Conservation (phyloP, 345 rosid species). For the Brassica juncea region DNA sequence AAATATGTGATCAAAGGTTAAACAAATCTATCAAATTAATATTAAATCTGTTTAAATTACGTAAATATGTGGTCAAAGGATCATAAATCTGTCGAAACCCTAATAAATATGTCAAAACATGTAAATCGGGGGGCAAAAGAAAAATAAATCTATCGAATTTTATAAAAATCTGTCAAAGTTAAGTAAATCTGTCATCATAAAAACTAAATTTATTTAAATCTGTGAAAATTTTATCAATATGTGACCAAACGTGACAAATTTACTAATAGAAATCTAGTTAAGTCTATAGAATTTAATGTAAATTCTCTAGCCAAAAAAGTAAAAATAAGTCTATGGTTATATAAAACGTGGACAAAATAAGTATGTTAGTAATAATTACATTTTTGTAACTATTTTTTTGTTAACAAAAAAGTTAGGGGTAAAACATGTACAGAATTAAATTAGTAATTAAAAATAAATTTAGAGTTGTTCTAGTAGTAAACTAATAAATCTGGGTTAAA, state of each 20-base stretch:
- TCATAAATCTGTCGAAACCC: neutral
- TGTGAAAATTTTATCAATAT: too few relatives aligned
- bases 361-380: too few relatives aligned
- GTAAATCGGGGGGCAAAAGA: neutral
- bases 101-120: neutral
- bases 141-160: too few relatives aligned
- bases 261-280: neutral
- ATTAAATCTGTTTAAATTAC: neutral
- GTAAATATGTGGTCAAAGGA: neutral
- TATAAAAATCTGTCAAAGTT: too few relatives aligned
- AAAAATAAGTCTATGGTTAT: too few relatives aligned
- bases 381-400: too few relatives aligned
- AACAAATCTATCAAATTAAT: neutral
- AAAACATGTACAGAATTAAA: too few relatives aligned
- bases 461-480: neutral
- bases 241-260: neutral
- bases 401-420: too few relatives aligned
- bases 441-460: neutral
- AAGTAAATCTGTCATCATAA: neutral
- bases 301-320: neutral
- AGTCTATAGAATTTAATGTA: neutral
- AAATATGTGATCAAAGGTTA: too few relatives aligned
- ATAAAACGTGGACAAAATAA: neutral
- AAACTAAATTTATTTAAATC: too few relatives aligned
- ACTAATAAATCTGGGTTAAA: too few relatives aligned